Evolutionary conservation across 2,329 filamentous ascomycete species (phyloP).

Genomic region (Exophiala sp.): DNA sequence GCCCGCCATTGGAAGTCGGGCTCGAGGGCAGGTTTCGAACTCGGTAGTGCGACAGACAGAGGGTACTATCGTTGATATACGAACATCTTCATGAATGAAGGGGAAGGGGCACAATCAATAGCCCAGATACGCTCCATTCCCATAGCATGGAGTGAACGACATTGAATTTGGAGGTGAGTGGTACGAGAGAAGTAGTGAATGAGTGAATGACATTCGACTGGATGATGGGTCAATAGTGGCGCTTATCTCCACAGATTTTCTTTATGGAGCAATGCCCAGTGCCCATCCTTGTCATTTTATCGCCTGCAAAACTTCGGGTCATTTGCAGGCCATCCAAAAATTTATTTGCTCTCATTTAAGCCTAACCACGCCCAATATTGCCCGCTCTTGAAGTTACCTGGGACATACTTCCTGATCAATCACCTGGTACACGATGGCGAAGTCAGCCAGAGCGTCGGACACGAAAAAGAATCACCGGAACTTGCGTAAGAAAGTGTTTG

Average conservation of each 20-base stretch:
- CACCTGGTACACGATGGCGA: constrained; percentile 65
- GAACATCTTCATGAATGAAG: not conserved
- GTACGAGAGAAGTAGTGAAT: not conserved
- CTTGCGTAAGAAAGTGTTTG: constrained; percentile 78
- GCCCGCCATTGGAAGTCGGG: constrained; percentile 15
- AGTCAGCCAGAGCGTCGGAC: constrained; percentile 73
- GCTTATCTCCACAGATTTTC: too few relatives aligned
- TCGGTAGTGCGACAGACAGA: constrained; percentile 1
- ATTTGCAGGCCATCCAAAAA: too few relatives aligned
- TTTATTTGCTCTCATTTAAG: too few relatives aligned
- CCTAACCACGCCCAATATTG: too few relatives aligned
- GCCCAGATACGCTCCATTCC: not conserved
- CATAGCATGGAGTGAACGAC: not conserved
- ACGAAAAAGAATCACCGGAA: constrained; percentile 79
- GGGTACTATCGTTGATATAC: constrained; percentile 2
- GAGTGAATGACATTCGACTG: too few relatives aligned
- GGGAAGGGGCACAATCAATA: not conserved
- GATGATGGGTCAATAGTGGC: too few relatives aligned
- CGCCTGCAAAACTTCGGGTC: too few relatives aligned
- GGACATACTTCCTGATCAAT: not conserved
- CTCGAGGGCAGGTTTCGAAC: not conserved
- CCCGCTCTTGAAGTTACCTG: not conserved
- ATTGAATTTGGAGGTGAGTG: not conserved
- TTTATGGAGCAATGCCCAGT: too few relatives aligned
- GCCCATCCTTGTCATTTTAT: too few relatives aligned